phyloP scores from a whole-genome alignment of 192 early-diverging fungal species.

The Radiomyces spectabilis region DNA sequence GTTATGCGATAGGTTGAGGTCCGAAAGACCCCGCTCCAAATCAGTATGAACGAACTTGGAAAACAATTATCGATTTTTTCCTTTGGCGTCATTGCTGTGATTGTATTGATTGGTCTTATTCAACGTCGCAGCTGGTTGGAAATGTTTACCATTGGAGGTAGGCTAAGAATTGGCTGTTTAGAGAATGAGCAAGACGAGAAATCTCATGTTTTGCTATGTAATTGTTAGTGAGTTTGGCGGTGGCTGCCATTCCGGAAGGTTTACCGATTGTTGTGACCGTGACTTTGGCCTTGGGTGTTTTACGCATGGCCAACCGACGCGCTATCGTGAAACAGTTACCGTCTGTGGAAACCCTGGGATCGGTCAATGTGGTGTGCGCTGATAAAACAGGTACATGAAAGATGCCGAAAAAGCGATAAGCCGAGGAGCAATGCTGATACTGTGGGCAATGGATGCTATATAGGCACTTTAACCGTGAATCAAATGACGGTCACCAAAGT shows the following conservation, averaged over 20 bases:
- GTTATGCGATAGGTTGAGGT: constrained; percentile 58
- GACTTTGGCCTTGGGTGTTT: constrained; percentile 87
- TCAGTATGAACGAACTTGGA: constrained; percentile 92
- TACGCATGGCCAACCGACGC: constrained; percentile 85
- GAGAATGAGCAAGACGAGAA: too few species aligned
- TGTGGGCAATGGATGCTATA: too few species aligned
- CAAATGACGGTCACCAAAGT: constrained; percentile 88
- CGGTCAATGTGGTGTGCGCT: constrained; percentile 91
- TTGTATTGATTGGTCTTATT: constrained; percentile 77
- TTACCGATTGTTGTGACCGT: constrained; percentile 96
- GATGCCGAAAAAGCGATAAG: too few species aligned
- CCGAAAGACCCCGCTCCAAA: constrained; percentile 86
- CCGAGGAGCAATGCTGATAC: too few species aligned
- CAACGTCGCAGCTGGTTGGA: constrained; percentile 89
- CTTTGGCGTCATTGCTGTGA: constrained; percentile 78
- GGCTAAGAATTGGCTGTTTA: too few species aligned
- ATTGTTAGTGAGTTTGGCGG: constrained; percentile 71
- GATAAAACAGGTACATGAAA: constrained; percentile 87
- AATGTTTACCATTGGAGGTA: constrained; percentile 91
- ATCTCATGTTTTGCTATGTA: not conserved
- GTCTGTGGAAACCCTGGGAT: constrained; percentile 89
- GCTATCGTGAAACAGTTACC: constrained; percentile 95
- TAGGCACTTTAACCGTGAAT: constrained; percentile 88
- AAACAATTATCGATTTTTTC: constrained; percentile 80
- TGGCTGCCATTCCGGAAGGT: constrained; percentile 98